Base-by-base conservation (phyloP, 129 eudicot species). In the Logfia minima region DNA sequence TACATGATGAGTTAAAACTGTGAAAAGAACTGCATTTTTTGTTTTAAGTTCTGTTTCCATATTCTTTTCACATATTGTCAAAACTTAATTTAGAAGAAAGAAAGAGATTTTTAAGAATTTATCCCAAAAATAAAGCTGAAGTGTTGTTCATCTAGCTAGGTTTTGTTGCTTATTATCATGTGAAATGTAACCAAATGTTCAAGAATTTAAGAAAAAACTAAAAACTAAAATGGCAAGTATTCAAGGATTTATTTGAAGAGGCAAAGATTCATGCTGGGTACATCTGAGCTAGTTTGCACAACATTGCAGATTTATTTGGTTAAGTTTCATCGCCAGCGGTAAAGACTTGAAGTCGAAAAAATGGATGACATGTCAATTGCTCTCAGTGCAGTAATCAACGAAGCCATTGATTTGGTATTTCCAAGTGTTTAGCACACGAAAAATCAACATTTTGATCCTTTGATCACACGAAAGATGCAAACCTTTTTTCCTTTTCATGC, bases 351-450 rank as follows among this genome's bases (percentile, higher is more conserved):
- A 76, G 78, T 3, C 23, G 52, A 52, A 51, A 63, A 70, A 8
- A 84, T 86, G 96, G 90, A 86, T 11, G 91, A 81, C 61, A 87
- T 32, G 79, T 69, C 84, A 39, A 76, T 73, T 37, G 84, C 84
- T 23, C 86, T 89, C 19, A 87, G 84, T 39, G 86, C 88, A 21
- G 81, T 86, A 48, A 74, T 85, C 64, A 84, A 81, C 51, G 93
- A 88, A 86, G 88, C 79, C 45, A 86, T 92, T 73, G 96, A 92
- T 88, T 86, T 92, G 98, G 98, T 92, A 90, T 28, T 17, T 41
- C 21, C 58, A 34, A 23, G 7, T 32, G 34, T 68, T 3, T 59
- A 76, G 16, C 41, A 3, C 53, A 31, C 16, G 17, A 21, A 60
- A 29, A 14, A 1, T 29, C 39, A 8, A 9, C 39, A 23, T 75